Base-by-base conservation (phyloP, 805 yeast genomes). In the Lipomyces kockii region DNA sequence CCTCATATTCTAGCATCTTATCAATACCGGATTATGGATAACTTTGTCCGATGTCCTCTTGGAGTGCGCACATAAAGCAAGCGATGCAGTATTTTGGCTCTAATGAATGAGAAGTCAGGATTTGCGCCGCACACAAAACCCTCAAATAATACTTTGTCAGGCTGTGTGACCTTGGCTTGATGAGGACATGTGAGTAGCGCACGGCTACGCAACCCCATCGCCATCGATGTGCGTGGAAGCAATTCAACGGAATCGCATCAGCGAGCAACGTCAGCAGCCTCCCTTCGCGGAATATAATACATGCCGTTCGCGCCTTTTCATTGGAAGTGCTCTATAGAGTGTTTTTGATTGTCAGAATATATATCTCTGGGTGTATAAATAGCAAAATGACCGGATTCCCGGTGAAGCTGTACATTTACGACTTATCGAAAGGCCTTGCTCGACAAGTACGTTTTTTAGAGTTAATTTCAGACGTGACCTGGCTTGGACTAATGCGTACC, bases 401-500 rank as follows among this genome's bases (percentile, higher is more conserved):
- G 3, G 89, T 86, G 9, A 77, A 85, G 71, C 82, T 87, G 2
- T 84, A 85, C 73, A 88, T 88, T 11, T 88, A 88, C 72, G 92
- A 88, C 71, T 81, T 88, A 25, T 85, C 90, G 0, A 82, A 60
- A 53, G 91, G 91, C 0, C 74, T 88, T 67, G 92, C 92, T 4
- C 79, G 82, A 11, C 72, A 79, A 25, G 79, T 84, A 71, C 51
- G 17, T 17, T 5, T 6, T 39, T 3, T 27, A 17, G 11, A n/a
- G 17, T n/a, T 37, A 6, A 11, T 9, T 6, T 17, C 27, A n/a
- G 43, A 37, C 20, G 9, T 43, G 22, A 43, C 20, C 20, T 12
- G 9, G 35, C 49, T 35, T 34, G 9, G 12, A 49, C 60, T 54
- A 29, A 32, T 52, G 11, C 22, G 2, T 17, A 7, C 51, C 46